Evolutionary conservation across 2,329 filamentous ascomycete genomes (phyloP), one percentile per base, ranked within the genome.

Genomic region (Onygenales sp.): DNA sequence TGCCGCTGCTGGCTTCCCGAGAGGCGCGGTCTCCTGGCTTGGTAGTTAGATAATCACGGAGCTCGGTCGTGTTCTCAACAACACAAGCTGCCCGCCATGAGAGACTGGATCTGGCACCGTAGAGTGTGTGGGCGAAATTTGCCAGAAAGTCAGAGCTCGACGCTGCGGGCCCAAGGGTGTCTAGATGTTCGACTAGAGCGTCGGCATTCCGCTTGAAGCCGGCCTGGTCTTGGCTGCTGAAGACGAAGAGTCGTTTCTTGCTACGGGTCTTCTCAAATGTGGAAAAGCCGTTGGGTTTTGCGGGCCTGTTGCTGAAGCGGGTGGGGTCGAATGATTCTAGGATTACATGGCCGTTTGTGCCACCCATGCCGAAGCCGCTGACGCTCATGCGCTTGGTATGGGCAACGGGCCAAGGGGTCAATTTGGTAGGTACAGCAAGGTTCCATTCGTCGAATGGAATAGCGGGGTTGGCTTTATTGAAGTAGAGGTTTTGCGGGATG

Each of bases 101-200:
- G 43, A 45, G 43, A 17, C 43, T n/a, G 21, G 43, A 45, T 45
- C 43, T n/a, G 11, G 43, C 43, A 3, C 43, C 43, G 43, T 4
- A 45, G 43, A 45, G 43, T n/a, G 43, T 45, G 5, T 45, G 43
- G 43, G 43, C 43, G 3, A 45, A 45, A 27, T 45, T 45, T n/a
- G 43, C 43, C 21, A 45, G 43, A 31, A 45, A 45, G 13, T 45
- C 43, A 13, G 43, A 27, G 13, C 43, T 45, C 6, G 21, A 45
- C 21, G 43, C 43, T n/a, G 43, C 43, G n/a, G 46, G 46, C n/a
- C 46, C 46, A 31, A 49, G 14, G 46, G 10, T 49, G 21, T 45
- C 21, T 31, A 45, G 43, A 31, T 45, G 43, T 10, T 45, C 43
- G 43, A 45, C 43, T 11, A 45, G 43, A 4, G 43, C 43, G 1